phyloP scores from a whole-genome alignment of 1,284 basidiomycete species.

The Omphalotus olearius region DNA sequence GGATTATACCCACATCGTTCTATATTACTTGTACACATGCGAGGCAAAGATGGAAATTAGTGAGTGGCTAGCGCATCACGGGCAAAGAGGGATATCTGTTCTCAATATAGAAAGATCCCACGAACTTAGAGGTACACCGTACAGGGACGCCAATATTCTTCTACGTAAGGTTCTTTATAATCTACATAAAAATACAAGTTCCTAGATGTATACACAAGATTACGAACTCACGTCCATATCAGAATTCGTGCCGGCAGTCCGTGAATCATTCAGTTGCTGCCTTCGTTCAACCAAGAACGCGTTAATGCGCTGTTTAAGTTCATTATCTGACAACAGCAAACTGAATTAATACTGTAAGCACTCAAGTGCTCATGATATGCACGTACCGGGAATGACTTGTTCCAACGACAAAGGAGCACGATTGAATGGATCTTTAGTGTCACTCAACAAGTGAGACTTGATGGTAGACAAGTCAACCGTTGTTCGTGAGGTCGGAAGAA shows the following conservation, averaged over 20 bases:
- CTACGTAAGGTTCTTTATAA: background rate
- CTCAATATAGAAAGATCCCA: too few relatives aligned
- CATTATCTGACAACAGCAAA: constrained; percentile 27
- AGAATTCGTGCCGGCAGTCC: background rate
- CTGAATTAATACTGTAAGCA: background rate
- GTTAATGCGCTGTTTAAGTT: constrained; percentile 42
- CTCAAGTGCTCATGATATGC: background rate
- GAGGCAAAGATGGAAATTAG: too few relatives aligned
- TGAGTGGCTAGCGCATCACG: too few relatives aligned
- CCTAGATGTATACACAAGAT: background rate
- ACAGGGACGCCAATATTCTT: too few relatives aligned
- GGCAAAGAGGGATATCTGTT: too few relatives aligned
- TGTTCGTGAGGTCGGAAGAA: constrained; percentile 79
- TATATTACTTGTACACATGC: too few relatives aligned
- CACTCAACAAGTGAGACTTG: constrained; percentile 91
- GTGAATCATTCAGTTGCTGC: constrained; percentile 23
- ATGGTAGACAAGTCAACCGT: constrained; percentile 91
- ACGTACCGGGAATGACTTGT: constrained; percentile 74
- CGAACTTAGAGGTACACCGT: too few relatives aligned
- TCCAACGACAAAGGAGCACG: constrained; percentile 76
- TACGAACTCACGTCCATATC: constrained; percentile 1
- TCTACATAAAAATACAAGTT: background rate
- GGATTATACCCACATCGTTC: too few relatives aligned
- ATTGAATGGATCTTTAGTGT: constrained; percentile 90
- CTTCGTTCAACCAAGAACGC: constrained; percentile 36